Evolutionary conservation across 1,284 basidiomycete species (phyloP).

Genomic region (Rhizoctonia solani): DNA sequence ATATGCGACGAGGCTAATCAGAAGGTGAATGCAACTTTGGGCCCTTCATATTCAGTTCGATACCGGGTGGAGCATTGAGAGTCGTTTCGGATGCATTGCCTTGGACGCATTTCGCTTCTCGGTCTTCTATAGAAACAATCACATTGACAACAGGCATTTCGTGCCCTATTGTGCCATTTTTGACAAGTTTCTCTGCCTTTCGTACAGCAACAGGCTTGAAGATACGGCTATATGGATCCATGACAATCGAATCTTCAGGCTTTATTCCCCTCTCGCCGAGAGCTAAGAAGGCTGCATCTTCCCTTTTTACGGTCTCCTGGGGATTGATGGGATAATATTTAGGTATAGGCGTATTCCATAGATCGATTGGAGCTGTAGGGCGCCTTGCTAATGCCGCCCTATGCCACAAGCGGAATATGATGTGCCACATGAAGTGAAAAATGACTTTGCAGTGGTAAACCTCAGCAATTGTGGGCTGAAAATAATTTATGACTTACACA

Average conservation of each 20-base stretch:
- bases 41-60: too few relatives aligned
- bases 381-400: background rate
- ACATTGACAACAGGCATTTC: background rate
- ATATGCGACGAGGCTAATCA: too few relatives aligned
- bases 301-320: background rate
- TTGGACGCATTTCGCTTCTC: background rate
- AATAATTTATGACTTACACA: background rate
- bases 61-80: constrained; percentile 3
- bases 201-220: background rate
- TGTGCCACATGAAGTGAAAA: constrained; percentile 5
- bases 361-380: background rate
- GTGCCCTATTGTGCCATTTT: background rate
- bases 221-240: background rate
- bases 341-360: constrained; percentile 20
- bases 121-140: background rate
- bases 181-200: background rate
- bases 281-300: background rate
- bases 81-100: background rate
- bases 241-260: background rate
- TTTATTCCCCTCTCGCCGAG: background rate
- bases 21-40: too few relatives aligned
- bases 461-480: background rate
- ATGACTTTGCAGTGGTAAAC: background rate
- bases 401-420: constrained; percentile 19
- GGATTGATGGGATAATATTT: background rate